Base-by-base conservation (phyloP, 257 asterid species). In the Vinca minor region DNA sequence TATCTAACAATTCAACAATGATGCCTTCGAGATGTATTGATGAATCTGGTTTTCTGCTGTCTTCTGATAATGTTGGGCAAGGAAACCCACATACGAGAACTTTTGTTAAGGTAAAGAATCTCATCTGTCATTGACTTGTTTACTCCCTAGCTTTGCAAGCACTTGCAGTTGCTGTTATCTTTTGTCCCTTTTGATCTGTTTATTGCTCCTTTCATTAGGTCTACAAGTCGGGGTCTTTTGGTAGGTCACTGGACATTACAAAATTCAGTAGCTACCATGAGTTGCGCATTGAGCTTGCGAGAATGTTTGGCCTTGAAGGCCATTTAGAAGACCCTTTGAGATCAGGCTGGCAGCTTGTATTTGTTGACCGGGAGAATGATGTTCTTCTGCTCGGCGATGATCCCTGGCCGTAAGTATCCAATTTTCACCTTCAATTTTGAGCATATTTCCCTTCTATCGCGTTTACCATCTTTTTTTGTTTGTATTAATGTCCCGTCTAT, bases 271-370 rank as follows among this genome's bases (percentile, higher is more conserved):
- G 86, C 81, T 88, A 88, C 73, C 80, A 77, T 20, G 94, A 88
- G 78, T 83, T 88, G 79, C 87, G 96, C 5, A 59, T 80, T 70
- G 94, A 80, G 65, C 91, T 88, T 62, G 91, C 89, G 9, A 79
- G 59, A 61, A 83, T 85, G 91, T 88, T 88, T 72, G 89, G 94
- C 68, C 92, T 88, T 28, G 86, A 85, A 78, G 94, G 94, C 80
- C 82, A 79, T 71, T 70, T 85, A 76, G 95, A 85, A 73, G 94
- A 85, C 76, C 91, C 91, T 56, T 71, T 85, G 83, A 89, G 95
- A 86, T 89, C 96, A 89, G 96, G 96, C 93, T 89, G 96, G 96
- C 96, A 89, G 96, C 96, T 89, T 89, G 95, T 89, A 84, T 81
- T 89, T 61, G 95, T 86, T 70, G 96, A 89, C 87, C 83, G 95